Evolutionary conservation across 2,329 filamentous ascomycete genomes (phyloP).

Genomic region (Penicillium polonicum): DNA sequence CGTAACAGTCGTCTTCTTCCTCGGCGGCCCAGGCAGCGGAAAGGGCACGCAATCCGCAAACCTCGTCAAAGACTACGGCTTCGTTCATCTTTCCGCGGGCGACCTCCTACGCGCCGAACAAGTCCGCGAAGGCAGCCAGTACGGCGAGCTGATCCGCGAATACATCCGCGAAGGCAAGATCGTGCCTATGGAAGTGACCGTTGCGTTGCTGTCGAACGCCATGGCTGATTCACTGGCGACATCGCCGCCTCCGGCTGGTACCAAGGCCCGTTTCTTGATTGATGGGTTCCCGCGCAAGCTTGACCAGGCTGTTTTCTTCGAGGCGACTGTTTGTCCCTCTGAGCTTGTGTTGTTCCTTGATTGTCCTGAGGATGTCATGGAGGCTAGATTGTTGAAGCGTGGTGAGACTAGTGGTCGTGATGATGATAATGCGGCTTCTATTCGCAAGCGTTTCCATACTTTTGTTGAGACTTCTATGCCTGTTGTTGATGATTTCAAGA

Average conservation of each 20-base stretch:
- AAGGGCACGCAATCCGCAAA: slow-evolving; percentile 95
- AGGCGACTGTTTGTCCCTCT: slow-evolving; percentile 80
- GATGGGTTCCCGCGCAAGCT: slow-evolving; percentile 93
- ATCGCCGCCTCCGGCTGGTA: slow-evolving; percentile 30
- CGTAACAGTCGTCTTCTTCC: slow-evolving; percentile 93
- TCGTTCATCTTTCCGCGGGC: slow-evolving; percentile 89
- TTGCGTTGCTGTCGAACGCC: slow-evolving; percentile 88
- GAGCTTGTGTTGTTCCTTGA: slow-evolving; percentile 91
- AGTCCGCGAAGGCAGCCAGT: slow-evolving; percentile 78
- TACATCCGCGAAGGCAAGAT: slow-evolving; percentile 95
- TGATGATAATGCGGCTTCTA: slow-evolving; percentile 94
- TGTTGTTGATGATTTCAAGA: slow-evolving; percentile 81
- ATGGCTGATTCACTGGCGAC: slow-evolving; percentile 70
- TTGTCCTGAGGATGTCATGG: slow-evolving; percentile 86
- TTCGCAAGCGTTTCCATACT: slow-evolving; percentile 91
- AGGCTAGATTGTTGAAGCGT: slow-evolving; percentile 76
- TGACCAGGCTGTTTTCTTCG: slow-evolving; percentile 93
- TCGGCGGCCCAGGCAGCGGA: slow-evolving; percentile 90
- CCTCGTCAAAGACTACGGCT: slow-evolving; percentile 82
- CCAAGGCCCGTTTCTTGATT: slow-evolving; percentile 70
- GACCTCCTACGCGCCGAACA: slow-evolving; percentile 94
- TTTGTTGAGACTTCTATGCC: slow-evolving; percentile 98
- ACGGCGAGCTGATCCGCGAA: slow-evolving; percentile 86
- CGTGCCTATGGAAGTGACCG: slow-evolving; percentile 98
- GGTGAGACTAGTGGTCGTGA: slow-evolving; percentile 88